Evolutionary conservation across 805 yeast genomes (phyloP).

Genomic region (Zygoascus flipseniorum): DNA sequence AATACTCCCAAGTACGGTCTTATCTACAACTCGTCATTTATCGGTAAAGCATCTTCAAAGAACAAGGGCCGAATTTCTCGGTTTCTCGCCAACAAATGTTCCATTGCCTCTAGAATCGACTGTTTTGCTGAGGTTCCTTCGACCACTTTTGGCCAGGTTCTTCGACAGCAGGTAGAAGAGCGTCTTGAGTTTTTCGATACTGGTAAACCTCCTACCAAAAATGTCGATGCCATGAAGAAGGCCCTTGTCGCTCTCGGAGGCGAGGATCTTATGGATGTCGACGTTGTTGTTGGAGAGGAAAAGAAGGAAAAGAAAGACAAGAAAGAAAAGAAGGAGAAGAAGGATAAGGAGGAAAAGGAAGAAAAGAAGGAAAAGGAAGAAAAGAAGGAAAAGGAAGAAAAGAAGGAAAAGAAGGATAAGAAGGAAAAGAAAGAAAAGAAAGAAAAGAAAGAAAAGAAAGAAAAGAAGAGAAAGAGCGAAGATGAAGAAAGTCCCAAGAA

Average conservation of each 20-base stretch:
- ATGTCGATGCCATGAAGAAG: slow-evolving; percentile 85
- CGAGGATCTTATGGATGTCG: slow-evolving; percentile 34
- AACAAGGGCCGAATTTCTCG: slow-evolving; percentile 99
- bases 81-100: slow-evolving; percentile 97
- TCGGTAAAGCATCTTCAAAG: slow-evolving; percentile 89
- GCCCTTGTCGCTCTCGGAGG: slow-evolving; percentile 64
- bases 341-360: slow-evolving; percentile 2
- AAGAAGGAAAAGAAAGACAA: slow-evolving; percentile 30
- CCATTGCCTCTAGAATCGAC: slow-evolving; percentile 98
- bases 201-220: slow-evolving; percentile 95
- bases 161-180: slow-evolving; percentile 96
- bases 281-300: slow-evolving; percentile 34
- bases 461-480: neutral
- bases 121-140: slow-evolving; percentile 93
- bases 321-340: slow-evolving; percentile 13
- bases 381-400: neutral
- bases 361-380: slow-evolving; percentile 1
- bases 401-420: slow-evolving; percentile 2
- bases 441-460: neutral
- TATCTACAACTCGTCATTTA: slow-evolving; percentile 89
- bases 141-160: slow-evolving; percentile 78
- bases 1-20: slow-evolving; percentile 95
- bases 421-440: neutral
- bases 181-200: slow-evolving; percentile 93
- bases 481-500: slow-evolving; percentile 16